Base-by-base conservation (phyloP, 768 basidiomycete species). In the Termitomyces sp. region DNA sequence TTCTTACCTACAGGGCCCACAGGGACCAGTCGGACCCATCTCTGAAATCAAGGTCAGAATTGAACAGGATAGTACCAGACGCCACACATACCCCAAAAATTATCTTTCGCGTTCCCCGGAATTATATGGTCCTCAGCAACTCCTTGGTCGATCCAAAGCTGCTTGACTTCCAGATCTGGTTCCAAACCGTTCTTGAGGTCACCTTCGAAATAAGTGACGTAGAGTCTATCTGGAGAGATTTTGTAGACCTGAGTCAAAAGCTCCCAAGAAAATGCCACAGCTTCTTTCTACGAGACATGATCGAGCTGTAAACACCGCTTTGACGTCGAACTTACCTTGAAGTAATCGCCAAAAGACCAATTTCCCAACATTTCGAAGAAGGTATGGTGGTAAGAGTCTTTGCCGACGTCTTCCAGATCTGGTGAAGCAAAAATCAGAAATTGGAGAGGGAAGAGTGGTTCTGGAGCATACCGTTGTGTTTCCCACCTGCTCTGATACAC, bases 291-390 rank as follows among this genome's bases (percentile, higher is more conserved):
- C 4, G 27, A 39, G 18, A 45, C 12, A 22, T 43, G 16, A 53
- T 49, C 52, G 58, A 62, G 58, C 36, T 14, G 44, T 37, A 45
- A 40, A 59, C 49, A 49, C 40, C 51, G 46, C 37, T 62, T 60
- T 54, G 55, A 18, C 4, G 26, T 10, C 8, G 30, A 45, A 65
- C 71, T 45, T 52, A 85, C 95, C 85, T 99, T 99, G 86, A 99
- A 99, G 78, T 99, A 99, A 73, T 99, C 95, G 0, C 97, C 97
- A 65, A 98, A 99, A 4, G 95, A 98, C 97, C 97, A 99, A 72
- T 99, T 99, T 39, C 97, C 97, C 62, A 99, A 76, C 97, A 99
- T 99, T 76, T 99, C 97, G 68, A 99, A 99, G 76, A 96, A 95
- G 1, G 93, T 97, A 69, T 96, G 91, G 68, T 98, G 96, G 72